Conservation (phyloP, 352 stramenopile species). For the Globisporangium spinosum region DNA sequence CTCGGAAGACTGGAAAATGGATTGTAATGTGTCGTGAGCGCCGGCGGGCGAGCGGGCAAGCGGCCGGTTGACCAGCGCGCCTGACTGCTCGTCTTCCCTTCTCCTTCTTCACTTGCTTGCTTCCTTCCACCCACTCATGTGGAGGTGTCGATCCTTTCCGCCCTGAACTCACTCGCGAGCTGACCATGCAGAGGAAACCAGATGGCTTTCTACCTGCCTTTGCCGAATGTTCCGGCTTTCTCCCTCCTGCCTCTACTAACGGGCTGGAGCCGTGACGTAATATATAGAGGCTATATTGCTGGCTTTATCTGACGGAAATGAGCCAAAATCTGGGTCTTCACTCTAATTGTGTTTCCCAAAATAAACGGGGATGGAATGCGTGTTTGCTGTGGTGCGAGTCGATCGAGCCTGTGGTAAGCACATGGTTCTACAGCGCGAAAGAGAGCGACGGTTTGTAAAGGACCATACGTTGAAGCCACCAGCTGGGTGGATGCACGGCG, state of each 20-base stretch:
- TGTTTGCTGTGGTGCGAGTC: background rate
- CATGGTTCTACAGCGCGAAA: slow-evolving; percentile 17
- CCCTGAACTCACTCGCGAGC: slow-evolving; percentile 8
- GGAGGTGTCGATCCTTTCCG: slow-evolving; percentile 3
- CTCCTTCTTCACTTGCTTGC: background rate
- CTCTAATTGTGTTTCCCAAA: background rate
- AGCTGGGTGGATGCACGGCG: slow-evolving; percentile 13
- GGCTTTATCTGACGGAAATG: background rate
- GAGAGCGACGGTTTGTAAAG: slow-evolving; percentile 11
- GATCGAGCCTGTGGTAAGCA: slow-evolving; percentile 11
- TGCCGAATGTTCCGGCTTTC: slow-evolving; percentile 16
- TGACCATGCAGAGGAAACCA: slow-evolving; percentile 8
- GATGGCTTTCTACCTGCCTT: slow-evolving; percentile 14
- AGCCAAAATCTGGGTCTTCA: background rate
- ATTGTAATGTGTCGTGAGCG: slow-evolving; percentile 19
- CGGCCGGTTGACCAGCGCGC: background rate
- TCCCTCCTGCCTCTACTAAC: background rate
- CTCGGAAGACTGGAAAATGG: slow-evolving; percentile 27
- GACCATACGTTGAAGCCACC: slow-evolving; percentile 1
- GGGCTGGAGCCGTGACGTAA: background rate
- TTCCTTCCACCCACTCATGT: slow-evolving; percentile 3
- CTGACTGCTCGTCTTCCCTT: background rate
- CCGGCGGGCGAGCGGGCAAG: background rate
- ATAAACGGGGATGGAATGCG: background rate
- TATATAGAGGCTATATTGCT: background rate